These are phyloP conservation scores for Peterozyma toletana DNA, from an alignment of 805 yeast species.

Conservation along the genomic window DNA sequence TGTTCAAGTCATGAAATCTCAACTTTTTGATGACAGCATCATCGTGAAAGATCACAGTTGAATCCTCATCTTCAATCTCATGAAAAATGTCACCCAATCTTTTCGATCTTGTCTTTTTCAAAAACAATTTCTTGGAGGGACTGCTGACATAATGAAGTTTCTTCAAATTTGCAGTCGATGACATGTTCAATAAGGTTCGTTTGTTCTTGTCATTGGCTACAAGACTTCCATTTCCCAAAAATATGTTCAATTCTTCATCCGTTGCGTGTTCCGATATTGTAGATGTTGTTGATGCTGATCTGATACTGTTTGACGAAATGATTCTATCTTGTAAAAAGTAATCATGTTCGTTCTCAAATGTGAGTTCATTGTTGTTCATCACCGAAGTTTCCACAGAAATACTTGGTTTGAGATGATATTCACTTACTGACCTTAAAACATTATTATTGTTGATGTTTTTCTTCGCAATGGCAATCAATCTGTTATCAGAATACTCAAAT, in stretches of 20 bases:
- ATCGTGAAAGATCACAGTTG: no score
- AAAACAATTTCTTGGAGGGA: no score
- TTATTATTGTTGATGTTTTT: constrained; percentile 25
- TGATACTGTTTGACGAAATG: constrained; percentile 4
- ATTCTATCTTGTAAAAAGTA: background rate
- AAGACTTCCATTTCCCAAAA: constrained; percentile 1
- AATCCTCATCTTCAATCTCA: no score
- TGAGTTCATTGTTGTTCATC: background rate
- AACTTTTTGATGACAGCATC: no score
- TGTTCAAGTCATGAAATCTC: no score
- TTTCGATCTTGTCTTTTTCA: no score
- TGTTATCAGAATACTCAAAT: constrained; percentile 6
- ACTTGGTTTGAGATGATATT: constrained; percentile 15
- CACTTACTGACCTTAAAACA: constrained; percentile 13
- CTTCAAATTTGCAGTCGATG: constrained; percentile 8
- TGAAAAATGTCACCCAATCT: no score
- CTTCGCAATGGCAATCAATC: constrained; percentile 33
- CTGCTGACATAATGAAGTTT: constrained; percentile 2
- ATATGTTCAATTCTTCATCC: constrained; percentile 7
- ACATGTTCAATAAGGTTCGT: constrained; percentile 5
- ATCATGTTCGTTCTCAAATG: no score
- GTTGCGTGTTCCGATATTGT: constrained; percentile 7
- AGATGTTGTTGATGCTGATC: background rate
- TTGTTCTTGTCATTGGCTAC: background rate
- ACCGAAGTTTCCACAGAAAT: background rate